Conservation (phyloP, 345 rosid genomes). For the Ailanthus altissimus region DNA sequence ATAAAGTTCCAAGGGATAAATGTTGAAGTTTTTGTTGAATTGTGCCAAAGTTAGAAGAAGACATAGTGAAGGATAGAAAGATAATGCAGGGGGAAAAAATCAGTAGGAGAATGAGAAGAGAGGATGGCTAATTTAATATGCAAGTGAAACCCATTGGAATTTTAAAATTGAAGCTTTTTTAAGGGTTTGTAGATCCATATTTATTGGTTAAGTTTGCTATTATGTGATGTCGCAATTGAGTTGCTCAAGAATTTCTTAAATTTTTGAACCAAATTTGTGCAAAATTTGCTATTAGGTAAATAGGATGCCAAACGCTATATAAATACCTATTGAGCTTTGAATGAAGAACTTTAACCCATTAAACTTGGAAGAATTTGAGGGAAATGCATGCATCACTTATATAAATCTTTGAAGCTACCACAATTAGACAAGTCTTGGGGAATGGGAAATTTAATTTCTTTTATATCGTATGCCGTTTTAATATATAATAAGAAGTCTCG, state of each 20-base stretch:
- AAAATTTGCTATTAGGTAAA: not conserved
- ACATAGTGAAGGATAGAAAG: slow-evolving; percentile 15
- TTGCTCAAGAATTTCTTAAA: not conserved
- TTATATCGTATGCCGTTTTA: too few species aligned
- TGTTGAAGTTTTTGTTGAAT: slow-evolving; percentile 15
- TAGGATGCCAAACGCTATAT: not conserved
- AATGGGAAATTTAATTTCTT: too few species aligned
- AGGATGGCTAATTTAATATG: not conserved
- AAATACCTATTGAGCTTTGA: not conserved
- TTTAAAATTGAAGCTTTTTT: not conserved
- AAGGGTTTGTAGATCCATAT: not conserved
- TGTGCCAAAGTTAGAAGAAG: not conserved
- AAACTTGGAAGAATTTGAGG: too few species aligned
- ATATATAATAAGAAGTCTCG: too few species aligned
- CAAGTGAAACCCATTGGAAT: not conserved
- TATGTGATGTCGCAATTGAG: not conserved
- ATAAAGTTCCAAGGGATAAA: slow-evolving; percentile 9
- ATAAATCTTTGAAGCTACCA: too few species aligned
- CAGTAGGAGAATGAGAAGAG: not conserved
- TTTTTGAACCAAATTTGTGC: not conserved
- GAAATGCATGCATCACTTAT: too few species aligned
- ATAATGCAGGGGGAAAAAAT: not conserved
- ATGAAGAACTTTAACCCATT: not conserved
- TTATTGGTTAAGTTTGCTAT: not conserved
- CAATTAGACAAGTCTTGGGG: too few species aligned